Percentiles rank a stretch among this genome's conserved stretches.
These are phyloP conservation scores for Penicillium sp. DNA, from an alignment of 2,329 filamentous ascomycete genomes.

Conservation along the genomic window DNA sequence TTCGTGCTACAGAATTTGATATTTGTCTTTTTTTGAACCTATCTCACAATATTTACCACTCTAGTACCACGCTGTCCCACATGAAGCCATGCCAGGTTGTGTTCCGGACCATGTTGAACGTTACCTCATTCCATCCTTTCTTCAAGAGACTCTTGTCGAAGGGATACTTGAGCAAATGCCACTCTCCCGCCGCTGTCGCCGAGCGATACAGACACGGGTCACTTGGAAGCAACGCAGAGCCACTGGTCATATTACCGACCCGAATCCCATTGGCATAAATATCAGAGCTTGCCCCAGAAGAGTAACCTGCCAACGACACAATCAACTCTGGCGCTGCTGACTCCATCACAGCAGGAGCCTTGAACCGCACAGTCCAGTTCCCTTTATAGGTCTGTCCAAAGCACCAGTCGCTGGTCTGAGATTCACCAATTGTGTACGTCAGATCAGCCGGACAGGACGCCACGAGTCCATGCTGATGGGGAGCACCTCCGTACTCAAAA, in stretches of 20 bases:
- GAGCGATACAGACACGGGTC: slow-evolving; percentile 47
- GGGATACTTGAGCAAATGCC: slow-evolving; percentile 42
- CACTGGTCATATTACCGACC: slow-evolving; percentile 40
- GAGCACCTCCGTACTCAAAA: slow-evolving; percentile 41
- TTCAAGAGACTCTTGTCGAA: slow-evolving; percentile 27
- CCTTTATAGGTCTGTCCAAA: slow-evolving; percentile 42
- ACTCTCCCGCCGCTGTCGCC: slow-evolving; percentile 44
- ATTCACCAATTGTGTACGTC: slow-evolving; percentile 40
- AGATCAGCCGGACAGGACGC: slow-evolving; percentile 42
- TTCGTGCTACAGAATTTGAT: too few relatives aligned
- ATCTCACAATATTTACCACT: slow-evolving; percentile 14
- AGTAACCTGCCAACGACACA: slow-evolving; percentile 44
- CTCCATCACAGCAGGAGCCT: slow-evolving; percentile 4
- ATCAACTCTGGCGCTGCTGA: slow-evolving; percentile 32
- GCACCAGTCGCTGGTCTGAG: slow-evolving; percentile 43
- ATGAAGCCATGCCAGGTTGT: slow-evolving; percentile 38
- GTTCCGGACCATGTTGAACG: slow-evolving; percentile 32
- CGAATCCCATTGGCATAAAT: slow-evolving; percentile 39
- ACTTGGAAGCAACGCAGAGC: slow-evolving; percentile 27
- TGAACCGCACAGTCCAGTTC: slow-evolving; percentile 34
- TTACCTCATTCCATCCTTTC: slow-evolving; percentile 32
- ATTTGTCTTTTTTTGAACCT: not conserved
- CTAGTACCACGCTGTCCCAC: slow-evolving; percentile 40
- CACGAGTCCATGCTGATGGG: slow-evolving; percentile 43
- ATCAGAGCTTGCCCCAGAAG: slow-evolving; percentile 35